Base-by-base conservation (phyloP, 2,329 filamentous ascomycete species). In the Aspergillus unguis region DNA sequence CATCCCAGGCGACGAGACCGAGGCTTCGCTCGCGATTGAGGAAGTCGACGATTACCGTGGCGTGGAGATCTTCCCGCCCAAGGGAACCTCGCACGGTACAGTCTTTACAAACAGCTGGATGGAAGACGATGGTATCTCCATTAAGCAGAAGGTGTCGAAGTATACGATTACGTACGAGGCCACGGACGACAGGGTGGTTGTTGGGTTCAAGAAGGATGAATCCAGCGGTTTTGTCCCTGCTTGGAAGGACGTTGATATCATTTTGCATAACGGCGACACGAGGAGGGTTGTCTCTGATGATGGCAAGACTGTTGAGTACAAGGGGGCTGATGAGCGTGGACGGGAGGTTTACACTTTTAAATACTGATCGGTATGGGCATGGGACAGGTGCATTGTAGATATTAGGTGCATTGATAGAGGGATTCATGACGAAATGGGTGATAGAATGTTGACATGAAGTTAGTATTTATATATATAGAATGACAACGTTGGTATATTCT, bases 61-160 rank as follows among this genome's bases (percentile, higher is more conserved):
- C 1, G 70, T 84, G 0, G 81, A 84, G 62, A 75, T 84, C 25
- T 84, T 83, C 62, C 81, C 81, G 2, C 76, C 80, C 0, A 65
- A 67, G 27, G 71, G 70, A 0, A 71, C 66, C 26, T 74, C 69
- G 2, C 65, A 71, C 36, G 74, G 67, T 0, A 65, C 62, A 10
- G 70, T 65, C 6, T 78, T 71, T 54, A 55, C 54, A 11, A 74
- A 67, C 10, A 74, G 67, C 0, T 84, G 81, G 80, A 75, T 75
- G 44, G 81, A 84, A 62, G 81, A 84, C 55, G 80, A 84, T 64
- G 81, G 80, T 0, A 75, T 83, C 28, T 77, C 79, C 6, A 71
- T 75, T 6, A 54, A 68, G 4, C 68, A 73, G 2, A 59, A 63
- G 17, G 72, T 78, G 25, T 72, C 76, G 0, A 65, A 56, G 5